phyloP scores from a whole-genome alignment of 441 rosid species.

The Dalechampia spathulata region DNA sequence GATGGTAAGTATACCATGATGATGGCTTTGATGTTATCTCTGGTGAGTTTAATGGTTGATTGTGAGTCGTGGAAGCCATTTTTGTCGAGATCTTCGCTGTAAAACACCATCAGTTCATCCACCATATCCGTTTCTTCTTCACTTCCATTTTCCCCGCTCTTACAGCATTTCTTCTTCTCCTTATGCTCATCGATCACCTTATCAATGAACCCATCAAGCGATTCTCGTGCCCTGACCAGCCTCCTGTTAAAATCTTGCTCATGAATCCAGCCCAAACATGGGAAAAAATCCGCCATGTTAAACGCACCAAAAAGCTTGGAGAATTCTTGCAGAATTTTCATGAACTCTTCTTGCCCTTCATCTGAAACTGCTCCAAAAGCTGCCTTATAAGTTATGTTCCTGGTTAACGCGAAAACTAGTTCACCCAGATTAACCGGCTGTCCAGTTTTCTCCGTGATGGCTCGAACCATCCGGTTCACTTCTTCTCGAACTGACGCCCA shows the following conservation, averaged over 20 bases:
- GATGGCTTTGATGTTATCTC: slow-evolving; percentile 75
- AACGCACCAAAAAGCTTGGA: slow-evolving; percentile 87
- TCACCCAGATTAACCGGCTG: slow-evolving; percentile 53
- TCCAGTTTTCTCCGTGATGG: slow-evolving; percentile 31
- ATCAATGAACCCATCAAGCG: slow-evolving; percentile 70
- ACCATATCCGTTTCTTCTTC: slow-evolving; percentile 67
- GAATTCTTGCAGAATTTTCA: slow-evolving; percentile 65
- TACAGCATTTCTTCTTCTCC: slow-evolving; percentile 24
- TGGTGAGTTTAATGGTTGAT: slow-evolving; percentile 51
- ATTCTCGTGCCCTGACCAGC: slow-evolving; percentile 41
- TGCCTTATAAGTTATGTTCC: slow-evolving; percentile 57
- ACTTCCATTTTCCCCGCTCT: neutral
- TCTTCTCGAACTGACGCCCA: slow-evolving; percentile 79
- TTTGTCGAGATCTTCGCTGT: slow-evolving; percentile 40
- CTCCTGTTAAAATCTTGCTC: slow-evolving; percentile 49
- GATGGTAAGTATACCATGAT: slow-evolving; percentile 48
- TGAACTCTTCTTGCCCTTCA: slow-evolving; percentile 65
- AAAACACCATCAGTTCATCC: slow-evolving; percentile 63
- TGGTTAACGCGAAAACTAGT: slow-evolving; percentile 47
- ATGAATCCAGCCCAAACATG: slow-evolving; percentile 50
- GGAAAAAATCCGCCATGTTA: slow-evolving; percentile 71
- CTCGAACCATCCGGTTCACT: slow-evolving; percentile 35
- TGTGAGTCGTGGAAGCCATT: slow-evolving; percentile 40
- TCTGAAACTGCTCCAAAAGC: slow-evolving; percentile 61
- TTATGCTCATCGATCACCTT: slow-evolving; percentile 70